Evolutionary conservation across 805 yeast species (phyloP).

Genomic region (Myxozyma melibiosi): DNA sequence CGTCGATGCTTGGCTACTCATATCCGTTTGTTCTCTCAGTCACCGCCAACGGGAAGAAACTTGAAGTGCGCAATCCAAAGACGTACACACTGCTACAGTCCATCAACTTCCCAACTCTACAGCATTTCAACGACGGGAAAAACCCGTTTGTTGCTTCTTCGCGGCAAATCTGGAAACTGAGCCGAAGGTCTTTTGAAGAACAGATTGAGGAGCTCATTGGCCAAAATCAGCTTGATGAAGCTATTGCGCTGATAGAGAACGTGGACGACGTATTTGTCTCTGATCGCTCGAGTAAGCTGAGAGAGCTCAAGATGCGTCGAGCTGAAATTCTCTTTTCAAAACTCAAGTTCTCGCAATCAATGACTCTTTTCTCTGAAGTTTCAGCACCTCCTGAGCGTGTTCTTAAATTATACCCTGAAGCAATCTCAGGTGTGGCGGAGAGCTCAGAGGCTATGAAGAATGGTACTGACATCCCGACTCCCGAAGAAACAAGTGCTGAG

Average conservation of each 20-base stretch:
- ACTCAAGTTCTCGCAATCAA: conserved; percentile 44
- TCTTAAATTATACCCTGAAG: conserved; percentile 50
- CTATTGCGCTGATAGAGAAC: conserved; percentile 48
- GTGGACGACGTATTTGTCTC: conserved; percentile 39
- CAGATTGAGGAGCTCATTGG: conserved; percentile 44
- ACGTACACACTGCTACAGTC: conserved; percentile 46
- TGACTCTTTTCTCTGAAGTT: conserved; percentile 53
- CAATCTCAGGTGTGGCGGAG: conserved; percentile 35
- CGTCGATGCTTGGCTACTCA: conserved; percentile 41
- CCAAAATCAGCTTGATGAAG: conserved; percentile 45
- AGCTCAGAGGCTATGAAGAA: background rate
- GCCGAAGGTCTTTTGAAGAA: conserved; percentile 39
- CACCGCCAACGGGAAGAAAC: conserved; percentile 32
- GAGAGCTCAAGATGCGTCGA: conserved; percentile 50
- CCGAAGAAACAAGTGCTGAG: background rate
- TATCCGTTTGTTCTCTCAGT: conserved; percentile 48
- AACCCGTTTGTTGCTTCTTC: conserved; percentile 41
- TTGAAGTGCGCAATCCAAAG: conserved; percentile 47
- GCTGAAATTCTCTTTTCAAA: conserved; percentile 44
- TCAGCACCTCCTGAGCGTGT: conserved; percentile 64
- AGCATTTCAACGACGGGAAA: conserved; percentile 36
- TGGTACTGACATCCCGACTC: no score
- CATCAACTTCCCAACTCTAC: conserved; percentile 37
- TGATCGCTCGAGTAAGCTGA: conserved; percentile 43
- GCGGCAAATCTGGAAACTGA: conserved; percentile 38